Evolutionary conservation across 805 yeast genomes (phyloP), one percentile per base, ranked within the genome.

Genomic region (Teunomyces pallodes): DNA sequence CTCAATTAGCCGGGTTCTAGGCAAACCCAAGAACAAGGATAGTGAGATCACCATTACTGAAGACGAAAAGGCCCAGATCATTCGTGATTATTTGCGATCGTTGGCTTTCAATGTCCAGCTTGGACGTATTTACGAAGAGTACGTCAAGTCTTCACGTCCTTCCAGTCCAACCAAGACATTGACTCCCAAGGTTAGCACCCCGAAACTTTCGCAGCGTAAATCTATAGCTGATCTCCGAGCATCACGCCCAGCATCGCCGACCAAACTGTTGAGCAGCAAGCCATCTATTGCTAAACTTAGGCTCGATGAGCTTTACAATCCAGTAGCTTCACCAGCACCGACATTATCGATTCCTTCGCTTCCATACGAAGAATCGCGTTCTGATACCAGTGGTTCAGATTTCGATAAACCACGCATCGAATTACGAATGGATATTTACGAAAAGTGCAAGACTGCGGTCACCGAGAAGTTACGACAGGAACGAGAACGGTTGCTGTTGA

Each of bases 101-200:
- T 56, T 85, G 42, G 87, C 87, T 12, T 76, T 81, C 46, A 74
- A 79, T 47, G 80, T 84, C 12, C 91, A 86, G 63, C 79, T 83
- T n/a, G 80, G 79, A 9, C 65, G 91, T 43, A 77, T 86, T 9
- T 84, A 77, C 61, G 78, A 76, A 24, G 67, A 61, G 47, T 58
- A 59, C 45, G 35, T 61, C 10, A 63, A 59, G 45, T 50, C 27
- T 26, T 24, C 17, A 16, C 7, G 29, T 8, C 51, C n/a, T 29
- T 27, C 51, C 9, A 43, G 56, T 9, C 41, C 41, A 4, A 38
- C 41, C 9, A 38, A 38, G 41, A 3, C 41, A 14, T 14, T 10
- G 6, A 13, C 26, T 6, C 30, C 41, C 30, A 38, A 38, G 28
- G 27, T 38, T 29, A 38, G 30, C 17, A 24, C 41, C n/a, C 41